Base-by-base conservation (phyloP, 805 yeast genomes). In the Zygoascus flipseniorum region DNA sequence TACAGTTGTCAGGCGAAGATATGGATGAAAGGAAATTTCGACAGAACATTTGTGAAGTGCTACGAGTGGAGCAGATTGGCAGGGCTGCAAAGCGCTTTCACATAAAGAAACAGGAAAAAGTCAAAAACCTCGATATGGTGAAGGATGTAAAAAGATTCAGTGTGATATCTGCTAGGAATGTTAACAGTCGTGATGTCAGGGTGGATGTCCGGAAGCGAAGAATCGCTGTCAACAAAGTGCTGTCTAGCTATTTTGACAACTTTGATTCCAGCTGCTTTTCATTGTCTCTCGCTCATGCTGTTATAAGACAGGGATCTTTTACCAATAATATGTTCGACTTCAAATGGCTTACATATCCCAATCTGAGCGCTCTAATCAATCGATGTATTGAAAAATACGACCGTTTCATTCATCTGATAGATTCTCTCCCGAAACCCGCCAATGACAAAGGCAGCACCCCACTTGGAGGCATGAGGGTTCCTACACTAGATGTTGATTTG, bases 401-500 rank as follows among this genome's bases (percentile, higher is more conserved):
- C 11, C 31, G 51, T 18, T 60, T 56, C 31, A 47, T 58, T 18
- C 31, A 41, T 6, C 8, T 59, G 1, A 32, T 59, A 16, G 43
- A 31, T 4, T 19, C 13, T 0, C 20, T n/a, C 16, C 16, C 16
- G 8, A 11, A n/a, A 8, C 35, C 35, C 13, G 35, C 11, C 13
- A 9, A 9, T 13, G 8, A 8, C 35, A 31, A 31, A 13, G 13
- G 8, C 13, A 8, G 35, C 13, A 13, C 11, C 13, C 8, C 13
- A 8, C 8, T 8, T 13, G 37, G 41, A 6, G 8, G 16, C 14
- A 5, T 52, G 11, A 37, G 52, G 6, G 58, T 58, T 5, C 62
- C 64, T 18, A 54, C 61, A 11, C 28, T 59, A 5, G 62, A 59
- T 37, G 54, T 54, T 11, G 63, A 60, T 43, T 47, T 60, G 23